Base-by-base conservation (phyloP, 345 rosid genomes). In the Pistacia integerrima region DNA sequence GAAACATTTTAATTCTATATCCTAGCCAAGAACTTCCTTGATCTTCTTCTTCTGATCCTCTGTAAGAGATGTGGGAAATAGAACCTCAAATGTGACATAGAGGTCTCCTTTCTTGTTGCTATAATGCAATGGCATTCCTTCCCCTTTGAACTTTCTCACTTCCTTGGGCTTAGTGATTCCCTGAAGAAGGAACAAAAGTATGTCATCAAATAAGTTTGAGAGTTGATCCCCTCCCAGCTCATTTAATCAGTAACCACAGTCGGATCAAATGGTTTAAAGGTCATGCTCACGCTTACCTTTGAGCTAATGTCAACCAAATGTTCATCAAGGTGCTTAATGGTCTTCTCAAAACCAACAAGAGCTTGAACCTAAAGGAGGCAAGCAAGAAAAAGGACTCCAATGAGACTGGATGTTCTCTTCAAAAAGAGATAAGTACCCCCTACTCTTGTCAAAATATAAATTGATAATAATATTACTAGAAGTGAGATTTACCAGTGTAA, bases 291-390 rank as follows among this genome's bases (percentile, higher is more conserved):
- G 73, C 67, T 82, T 82, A 94, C 99, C 98, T 90, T 92, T 70
- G 93, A 80, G 82, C 97, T 58, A 38, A 94, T 91, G 80, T 92
- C 89, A 44, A 97, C 98, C 74, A 88, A 85, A 84, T 88, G 99
- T n/a, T 89, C 97, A 79, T 97, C 98, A n/a, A 97, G 93, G 80
- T 97, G 99, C 83, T 89, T 89, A 36, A 92, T 82, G 73, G 90
- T 85, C 89, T 92, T 97, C 90, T 97, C 92, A 65, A 97, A 97
- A 77, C 99, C 99, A 82, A 92, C 98, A 73, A 97, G 94, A 12
- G 98, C 98, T 88, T 97, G 96, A 61, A 97, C 91, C 99, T 97
- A 77, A 60, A 13, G 71, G 61, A 59, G 41, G 38, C 57, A 3
- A 16, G 33, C 14, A 22, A 18, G 46, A 52, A 62, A 55, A 70